Evolutionary conservation across 805 yeast species (phyloP).

Genomic region (Vanderwaltozyma verrucispora): DNA sequence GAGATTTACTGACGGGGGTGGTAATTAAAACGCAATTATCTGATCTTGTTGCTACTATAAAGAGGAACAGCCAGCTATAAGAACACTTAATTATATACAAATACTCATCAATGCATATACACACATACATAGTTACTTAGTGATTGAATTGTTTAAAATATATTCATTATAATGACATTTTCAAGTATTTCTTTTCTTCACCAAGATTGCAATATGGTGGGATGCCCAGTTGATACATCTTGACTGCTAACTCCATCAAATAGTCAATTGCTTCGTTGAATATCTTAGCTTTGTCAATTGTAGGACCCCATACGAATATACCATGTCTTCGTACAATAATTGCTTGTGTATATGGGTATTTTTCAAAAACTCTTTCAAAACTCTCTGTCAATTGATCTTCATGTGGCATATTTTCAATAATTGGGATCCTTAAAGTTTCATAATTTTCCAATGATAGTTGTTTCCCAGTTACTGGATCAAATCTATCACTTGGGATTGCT

Average conservation of each 20-base stretch:
- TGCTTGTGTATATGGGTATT: slow-evolving; percentile 73
- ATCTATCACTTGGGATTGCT: slow-evolving; percentile 66
- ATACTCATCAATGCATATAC: too few species aligned
- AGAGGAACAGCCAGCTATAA: too few species aligned
- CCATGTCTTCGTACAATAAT: slow-evolving; percentile 91
- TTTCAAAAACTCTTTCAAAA: slow-evolving; percentile 50
- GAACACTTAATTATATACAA: too few species aligned
- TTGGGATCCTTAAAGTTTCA: slow-evolving; percentile 76
- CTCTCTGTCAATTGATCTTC: slow-evolving; percentile 74
- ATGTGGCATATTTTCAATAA: slow-evolving; percentile 80
- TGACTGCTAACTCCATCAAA: slow-evolving; percentile 71
- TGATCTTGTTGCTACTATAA: too few species aligned
- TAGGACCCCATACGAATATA: slow-evolving; percentile 92
- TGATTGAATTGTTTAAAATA: too few species aligned
- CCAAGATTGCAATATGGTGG: slow-evolving; percentile 35
- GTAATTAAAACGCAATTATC: too few species aligned
- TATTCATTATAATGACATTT: background rate
- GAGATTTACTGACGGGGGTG: too few species aligned
- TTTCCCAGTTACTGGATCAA: slow-evolving; percentile 31
- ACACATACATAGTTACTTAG: too few species aligned
- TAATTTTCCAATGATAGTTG: slow-evolving; percentile 57
- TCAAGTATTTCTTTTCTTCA: slow-evolving; percentile 22
- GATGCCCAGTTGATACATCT: slow-evolving; percentile 65
- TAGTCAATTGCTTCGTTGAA: slow-evolving; percentile 91
- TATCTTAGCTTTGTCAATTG: slow-evolving; percentile 85